A percentile compares a stretch with the other conserved stretches of the same genome.
These are phyloP conservation scores for Coemansia sp. DNA, from an alignment of 192 early-diverging fungal species.

Conservation along the genomic window DNA sequence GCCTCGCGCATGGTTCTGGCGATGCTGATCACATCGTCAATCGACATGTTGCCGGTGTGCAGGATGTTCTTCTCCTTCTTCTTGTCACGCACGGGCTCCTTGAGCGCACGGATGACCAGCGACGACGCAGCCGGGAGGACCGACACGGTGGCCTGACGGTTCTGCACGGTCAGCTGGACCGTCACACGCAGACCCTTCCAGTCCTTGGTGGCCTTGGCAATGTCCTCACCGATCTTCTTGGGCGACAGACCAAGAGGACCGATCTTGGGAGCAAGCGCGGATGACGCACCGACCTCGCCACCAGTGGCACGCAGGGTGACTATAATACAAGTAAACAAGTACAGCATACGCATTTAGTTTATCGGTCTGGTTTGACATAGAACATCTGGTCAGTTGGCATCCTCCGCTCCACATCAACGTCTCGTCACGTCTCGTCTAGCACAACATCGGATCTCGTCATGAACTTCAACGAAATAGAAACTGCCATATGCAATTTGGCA, in stretches of 20 bases:
- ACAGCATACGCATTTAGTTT: neutral
- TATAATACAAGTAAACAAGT: conserved; percentile 14
- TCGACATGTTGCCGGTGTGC: conserved; percentile 93
- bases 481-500: no score
- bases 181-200: conserved; percentile 99
- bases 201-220: conserved; percentile 98
- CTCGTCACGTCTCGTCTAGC: no score
- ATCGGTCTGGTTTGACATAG: neutral
- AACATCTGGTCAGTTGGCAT: neutral
- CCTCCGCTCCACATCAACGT: no score
- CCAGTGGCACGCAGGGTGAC: conserved; percentile 96
- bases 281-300: conserved; percentile 97
- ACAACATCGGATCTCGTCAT: no score
- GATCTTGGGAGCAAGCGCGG: conserved; percentile 98
- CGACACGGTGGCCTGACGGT: conserved; percentile 97
- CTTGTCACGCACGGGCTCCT: conserved; percentile 94
- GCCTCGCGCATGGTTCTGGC: conserved; percentile 88
- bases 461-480: no score
- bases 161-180: conserved; percentile 98
- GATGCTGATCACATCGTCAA: conserved; percentile 93
- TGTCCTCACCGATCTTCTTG: conserved; percentile 99
- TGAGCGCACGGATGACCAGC: conserved; percentile 94
- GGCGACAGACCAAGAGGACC: conserved; percentile 99
- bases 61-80: conserved; percentile 99
- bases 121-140: conserved; percentile 96